Evolutionary conservation across 2,329 filamentous ascomycete genomes (phyloP), one percentile per base, ranked within the genome.

Genomic region (Ophiocordyceps polyrhachis-furcata): DNA sequence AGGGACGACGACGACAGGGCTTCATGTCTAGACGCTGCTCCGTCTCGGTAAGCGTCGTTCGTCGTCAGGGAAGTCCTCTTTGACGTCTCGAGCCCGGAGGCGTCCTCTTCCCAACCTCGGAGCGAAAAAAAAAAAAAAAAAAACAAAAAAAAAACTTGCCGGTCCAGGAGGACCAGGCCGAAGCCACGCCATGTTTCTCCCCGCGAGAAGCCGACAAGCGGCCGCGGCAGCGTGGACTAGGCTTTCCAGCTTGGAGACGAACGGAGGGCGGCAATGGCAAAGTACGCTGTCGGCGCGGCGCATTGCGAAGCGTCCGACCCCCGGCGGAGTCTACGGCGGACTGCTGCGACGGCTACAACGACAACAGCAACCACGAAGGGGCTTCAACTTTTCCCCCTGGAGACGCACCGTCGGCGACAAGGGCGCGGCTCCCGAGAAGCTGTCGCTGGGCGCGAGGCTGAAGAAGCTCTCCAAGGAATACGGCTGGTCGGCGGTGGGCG

Each of bases 391-490:
- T 46, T 59, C 61, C 2, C 49, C 59, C 5, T 61, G 59, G 53
- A 52, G 54, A 42, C 55, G 49, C 42, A 51, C 53, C 32, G 50
- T 50, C n/a, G 48, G 49, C 15, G 50, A 49, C 4, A 19, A 15
- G 14, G 19, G 21, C 4, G 48, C 55, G 41, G 48, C 49, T 11
- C 47, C 53, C 38, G 47, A 57, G 50, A 53, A 50, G 11, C 62
- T 66, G 13, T 74, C 78, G 8, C 60, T 91, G 40, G 80, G 79
- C 2, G 77, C 78, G 50, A 74, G 81, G 23, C 66, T 96, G 58
- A 87, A 81, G 62, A 86, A 84, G 58, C 73, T 98, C 41, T 87
- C 82, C 3, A 79, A 81, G 50, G 89, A 96, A 61, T 98, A 98
- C 61, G 91, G 91, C 38, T 96, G 88, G 86, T 74, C 83, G 4